These are phyloP conservation scores for Bryoerythrophyllum caledonicum DNA, from an alignment of 225 moss, liverwort and hornwort species.

Conservation along the genomic window DNA sequence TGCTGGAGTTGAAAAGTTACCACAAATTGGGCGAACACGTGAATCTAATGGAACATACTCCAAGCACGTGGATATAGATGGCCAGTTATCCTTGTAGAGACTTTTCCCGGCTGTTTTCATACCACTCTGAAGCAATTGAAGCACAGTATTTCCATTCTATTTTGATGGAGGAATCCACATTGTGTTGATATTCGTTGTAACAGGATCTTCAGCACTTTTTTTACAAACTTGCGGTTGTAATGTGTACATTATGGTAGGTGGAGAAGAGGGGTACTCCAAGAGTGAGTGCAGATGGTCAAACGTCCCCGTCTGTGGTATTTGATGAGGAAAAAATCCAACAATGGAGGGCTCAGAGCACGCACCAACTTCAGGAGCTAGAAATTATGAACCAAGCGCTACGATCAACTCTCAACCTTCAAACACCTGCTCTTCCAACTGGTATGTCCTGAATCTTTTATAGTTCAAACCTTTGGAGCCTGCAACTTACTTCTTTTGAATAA, in stretches of 20 bases:
- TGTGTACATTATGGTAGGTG: conserved; percentile 37
- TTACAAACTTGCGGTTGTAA: conserved; percentile 14
- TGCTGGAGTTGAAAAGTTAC: not conserved
- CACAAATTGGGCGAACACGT: too few relatives aligned
- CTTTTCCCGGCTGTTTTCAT: conserved; percentile 4
- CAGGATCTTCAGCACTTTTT: not conserved
- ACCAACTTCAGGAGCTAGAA: conserved; percentile 84
- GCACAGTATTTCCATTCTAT: not conserved
- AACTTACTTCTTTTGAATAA: too few relatives aligned
- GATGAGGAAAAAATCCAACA: conserved; percentile 71
- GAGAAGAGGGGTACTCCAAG: conserved; percentile 31
- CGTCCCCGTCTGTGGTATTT: conserved; percentile 25
- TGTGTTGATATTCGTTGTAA: not conserved
- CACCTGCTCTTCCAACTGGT: conserved; percentile 49
- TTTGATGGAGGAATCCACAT: not conserved
- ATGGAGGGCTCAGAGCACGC: conserved; percentile 83
- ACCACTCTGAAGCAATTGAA: conserved; percentile 5
- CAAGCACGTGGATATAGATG: not conserved
- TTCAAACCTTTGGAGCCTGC: not conserved
- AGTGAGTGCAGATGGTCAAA: too few relatives aligned
- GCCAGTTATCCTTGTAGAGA: not conserved
- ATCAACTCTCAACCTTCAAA: conserved; percentile 66
- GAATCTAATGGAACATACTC: too few relatives aligned
- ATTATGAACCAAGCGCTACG: conserved; percentile 73
- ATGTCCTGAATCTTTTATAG: conserved; percentile 23